phyloP scores from a whole-genome alignment of 352 stramenopile species.

The Elongisporangium undulatum region DNA sequence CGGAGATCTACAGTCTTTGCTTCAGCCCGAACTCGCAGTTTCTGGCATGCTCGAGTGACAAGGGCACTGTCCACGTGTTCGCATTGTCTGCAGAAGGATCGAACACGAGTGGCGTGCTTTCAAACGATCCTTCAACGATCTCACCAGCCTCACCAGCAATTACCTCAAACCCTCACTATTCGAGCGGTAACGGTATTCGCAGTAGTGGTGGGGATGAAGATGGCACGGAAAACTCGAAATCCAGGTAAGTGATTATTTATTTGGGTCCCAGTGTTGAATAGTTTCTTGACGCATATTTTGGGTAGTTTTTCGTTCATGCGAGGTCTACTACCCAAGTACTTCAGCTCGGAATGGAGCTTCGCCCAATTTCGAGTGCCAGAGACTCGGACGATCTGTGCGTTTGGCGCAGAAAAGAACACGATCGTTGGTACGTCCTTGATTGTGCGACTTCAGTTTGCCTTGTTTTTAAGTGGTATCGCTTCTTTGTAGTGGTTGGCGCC shows the following conservation, averaged over 20 bases:
- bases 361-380: slow-evolving; percentile 91
- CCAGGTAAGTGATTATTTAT: slow-evolving; percentile 33
- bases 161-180: slow-evolving; percentile 27
- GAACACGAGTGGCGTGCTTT: slow-evolving; percentile 44
- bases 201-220: slow-evolving; percentile 60
- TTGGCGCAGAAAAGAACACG: slow-evolving; percentile 91
- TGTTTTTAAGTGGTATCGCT: slow-evolving; percentile 2
- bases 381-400: slow-evolving; percentile 90
- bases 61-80: slow-evolving; percentile 97
- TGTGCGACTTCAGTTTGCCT: not conserved
- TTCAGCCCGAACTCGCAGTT: slow-evolving; percentile 94
- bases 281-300: not conserved
- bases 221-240: slow-evolving; percentile 86
- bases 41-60: slow-evolving; percentile 95
- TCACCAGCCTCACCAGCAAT: slow-evolving; percentile 40
- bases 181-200: slow-evolving; percentile 35
- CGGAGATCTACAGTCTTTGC: slow-evolving; percentile 96
- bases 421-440: slow-evolving; percentile 65
- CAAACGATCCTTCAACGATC: slow-evolving; percentile 51
- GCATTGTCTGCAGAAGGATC: slow-evolving; percentile 70
- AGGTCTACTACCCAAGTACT: slow-evolving; percentile 90
- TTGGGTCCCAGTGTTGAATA: not conserved
- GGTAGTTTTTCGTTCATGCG: slow-evolving; percentile 87
- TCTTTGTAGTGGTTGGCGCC: slow-evolving; percentile 69
- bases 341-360: slow-evolving; percentile 93